Percentiles rank a stretch among this genome's conserved stretches.
Conservation (phyloP, 108 stramenopile genomes). For the Mediolabrus comicus region DNA sequence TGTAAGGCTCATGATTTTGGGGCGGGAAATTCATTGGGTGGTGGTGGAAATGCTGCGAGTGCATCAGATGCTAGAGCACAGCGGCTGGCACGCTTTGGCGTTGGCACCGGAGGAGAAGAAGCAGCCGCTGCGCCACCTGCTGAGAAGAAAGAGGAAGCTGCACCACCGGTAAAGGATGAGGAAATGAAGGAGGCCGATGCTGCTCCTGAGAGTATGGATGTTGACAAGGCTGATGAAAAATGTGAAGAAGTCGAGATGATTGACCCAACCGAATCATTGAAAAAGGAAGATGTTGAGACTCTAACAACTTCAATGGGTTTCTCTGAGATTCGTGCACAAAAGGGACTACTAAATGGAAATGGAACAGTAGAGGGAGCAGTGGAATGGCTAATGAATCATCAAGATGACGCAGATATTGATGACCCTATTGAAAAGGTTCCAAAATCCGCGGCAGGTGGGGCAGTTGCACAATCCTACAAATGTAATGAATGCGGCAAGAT, state of each 20-base stretch:
- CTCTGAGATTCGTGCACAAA: constrained; percentile 83
- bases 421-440: constrained; percentile 75
- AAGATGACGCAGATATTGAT: constrained; percentile 93
- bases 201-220: neutral
- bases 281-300: constrained; percentile 57
- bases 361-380: constrained; percentile 91
- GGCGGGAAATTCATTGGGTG: constrained; percentile 67
- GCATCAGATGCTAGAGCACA: constrained; percentile 60
- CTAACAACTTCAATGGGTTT: constrained; percentile 89
- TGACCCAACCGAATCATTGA: constrained; percentile 53
- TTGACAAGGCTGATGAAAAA: constrained; percentile 26
- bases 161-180: constrained; percentile 10
- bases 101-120: constrained; percentile 11
- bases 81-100: constrained; percentile 63
- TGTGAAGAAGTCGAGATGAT: constrained; percentile 21
- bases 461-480: constrained; percentile 78
- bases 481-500: constrained; percentile 87
- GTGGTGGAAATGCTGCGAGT: constrained; percentile 38
- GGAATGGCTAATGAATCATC: constrained; percentile 92
- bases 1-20: constrained; percentile 30
- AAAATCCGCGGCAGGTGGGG: constrained; percentile 15
- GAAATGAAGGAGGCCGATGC: constrained; percentile 20
- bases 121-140: constrained; percentile 12
- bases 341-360: constrained; percentile 77
- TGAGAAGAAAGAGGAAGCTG: neutral